Percentiles rank a stretch among this genome's conserved stretches.
Conservation (phyloP, 1,284 basidiomycete genomes). For the Ganoderma sp. region DNA sequence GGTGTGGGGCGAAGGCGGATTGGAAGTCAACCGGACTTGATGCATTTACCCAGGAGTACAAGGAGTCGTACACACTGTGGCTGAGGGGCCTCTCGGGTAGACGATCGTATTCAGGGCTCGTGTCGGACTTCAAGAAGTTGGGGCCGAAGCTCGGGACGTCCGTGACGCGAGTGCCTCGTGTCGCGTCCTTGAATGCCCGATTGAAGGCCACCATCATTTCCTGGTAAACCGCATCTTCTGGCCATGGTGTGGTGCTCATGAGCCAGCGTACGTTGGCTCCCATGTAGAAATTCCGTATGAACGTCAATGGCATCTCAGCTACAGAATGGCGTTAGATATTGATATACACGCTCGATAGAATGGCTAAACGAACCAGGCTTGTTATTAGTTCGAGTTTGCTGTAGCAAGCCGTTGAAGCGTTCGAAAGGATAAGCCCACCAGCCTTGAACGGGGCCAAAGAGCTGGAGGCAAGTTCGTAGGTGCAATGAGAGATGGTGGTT, state of each 20-base stretch:
- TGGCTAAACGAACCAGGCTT: constrained; percentile 6
- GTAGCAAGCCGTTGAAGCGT: constrained; percentile 28
- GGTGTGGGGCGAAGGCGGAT: not conserved
- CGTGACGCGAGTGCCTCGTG: constrained; percentile 1
- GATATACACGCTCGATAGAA: not conserved
- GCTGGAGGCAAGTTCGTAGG: constrained; percentile 35
- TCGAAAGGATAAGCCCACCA: constrained; percentile 36
- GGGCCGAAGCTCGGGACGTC: constrained; percentile 3
- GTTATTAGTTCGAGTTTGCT: constrained; percentile 20
- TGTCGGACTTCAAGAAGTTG: not conserved
- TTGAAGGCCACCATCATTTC: constrained; percentile 6
- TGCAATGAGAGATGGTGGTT: constrained; percentile 50
- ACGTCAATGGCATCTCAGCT: constrained; percentile 26
- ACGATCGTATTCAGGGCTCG: not conserved
- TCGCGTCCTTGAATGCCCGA: constrained; percentile 5
- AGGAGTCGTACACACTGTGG: not conserved
- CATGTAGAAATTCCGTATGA: constrained; percentile 23
- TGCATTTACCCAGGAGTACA: not conserved
- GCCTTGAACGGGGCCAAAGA: constrained; percentile 45
- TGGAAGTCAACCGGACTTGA: not conserved
- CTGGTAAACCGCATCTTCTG: not conserved
- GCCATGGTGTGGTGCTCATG: constrained; percentile 19
- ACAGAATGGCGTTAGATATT: not conserved
- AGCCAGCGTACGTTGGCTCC: constrained; percentile 18
- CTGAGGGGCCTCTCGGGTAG: not conserved